phyloP scores from a whole-genome alignment of 345 rosid species.

The Anacardium occidentale region DNA sequence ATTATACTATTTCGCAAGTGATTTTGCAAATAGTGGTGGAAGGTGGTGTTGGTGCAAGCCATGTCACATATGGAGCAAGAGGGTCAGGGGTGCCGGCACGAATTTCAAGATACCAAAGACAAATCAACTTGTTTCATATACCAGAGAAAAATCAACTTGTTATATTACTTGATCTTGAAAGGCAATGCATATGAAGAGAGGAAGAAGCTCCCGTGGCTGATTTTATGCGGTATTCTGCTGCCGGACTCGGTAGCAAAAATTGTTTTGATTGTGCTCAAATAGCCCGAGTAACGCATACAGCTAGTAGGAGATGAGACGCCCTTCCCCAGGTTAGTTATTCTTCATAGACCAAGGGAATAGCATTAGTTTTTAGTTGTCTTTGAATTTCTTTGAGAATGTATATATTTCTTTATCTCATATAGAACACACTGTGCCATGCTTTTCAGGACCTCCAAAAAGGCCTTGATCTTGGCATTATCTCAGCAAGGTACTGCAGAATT shows the following conservation, averaged over 20 bases:
- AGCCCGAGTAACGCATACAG: slow-evolving; percentile 93
- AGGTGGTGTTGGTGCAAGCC: slow-evolving; percentile 77
- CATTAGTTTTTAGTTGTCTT: background rate
- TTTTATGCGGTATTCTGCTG: slow-evolving; percentile 81
- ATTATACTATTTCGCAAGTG: slow-evolving; percentile 76
- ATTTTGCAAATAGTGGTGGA: slow-evolving; percentile 56
- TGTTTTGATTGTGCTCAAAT: slow-evolving; percentile 95
- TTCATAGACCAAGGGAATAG: slow-evolving; percentile 11
- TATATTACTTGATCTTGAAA: slow-evolving; percentile 83
- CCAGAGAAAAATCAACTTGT: slow-evolving; percentile 82
- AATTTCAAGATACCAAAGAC: slow-evolving; percentile 75
- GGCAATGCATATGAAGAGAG: slow-evolving; percentile 76
- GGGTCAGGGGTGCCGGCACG: slow-evolving; percentile 92
- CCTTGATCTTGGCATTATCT: slow-evolving; percentile 90
- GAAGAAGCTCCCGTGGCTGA: slow-evolving; percentile 89
- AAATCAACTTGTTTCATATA: slow-evolving; percentile 79
- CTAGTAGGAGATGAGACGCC: slow-evolving; percentile 82
- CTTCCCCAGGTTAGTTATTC: slow-evolving; percentile 66
- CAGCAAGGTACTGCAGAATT: slow-evolving; percentile 90
- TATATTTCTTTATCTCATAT: slow-evolving; percentile 5
- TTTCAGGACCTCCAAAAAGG: slow-evolving; percentile 91
- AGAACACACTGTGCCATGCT: slow-evolving; percentile 16
- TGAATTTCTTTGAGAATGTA: slow-evolving; percentile 1
- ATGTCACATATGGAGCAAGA: slow-evolving; percentile 70
- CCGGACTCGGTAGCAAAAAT: no score